Conservation (phyloP, 345 rosid genomes). For the Lepidium aucheri region DNA sequence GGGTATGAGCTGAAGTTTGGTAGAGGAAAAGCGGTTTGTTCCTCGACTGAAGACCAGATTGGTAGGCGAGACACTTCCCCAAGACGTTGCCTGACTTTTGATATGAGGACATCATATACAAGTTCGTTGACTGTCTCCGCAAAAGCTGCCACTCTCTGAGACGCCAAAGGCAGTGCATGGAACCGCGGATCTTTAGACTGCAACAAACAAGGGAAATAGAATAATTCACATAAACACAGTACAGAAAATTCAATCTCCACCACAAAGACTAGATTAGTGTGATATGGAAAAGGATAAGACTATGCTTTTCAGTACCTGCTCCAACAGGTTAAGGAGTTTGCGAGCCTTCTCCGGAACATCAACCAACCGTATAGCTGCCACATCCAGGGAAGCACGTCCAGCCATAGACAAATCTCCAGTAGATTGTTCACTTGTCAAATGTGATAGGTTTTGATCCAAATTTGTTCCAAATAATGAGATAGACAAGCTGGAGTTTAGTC, state of each 20-base stretch:
- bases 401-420: constrained; percentile 44
- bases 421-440: constrained; percentile 35
- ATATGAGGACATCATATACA: constrained; percentile 87
- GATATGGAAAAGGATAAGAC: background rate
- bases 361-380: constrained; percentile 75
- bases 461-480: constrained; percentile 62
- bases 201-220: constrained; percentile 13
- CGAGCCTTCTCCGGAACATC: constrained; percentile 83
- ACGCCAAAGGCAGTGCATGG: constrained; percentile 86
- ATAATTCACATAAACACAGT: background rate
- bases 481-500: constrained; percentile 82
- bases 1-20: constrained; percentile 97
- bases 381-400: constrained; percentile 87
- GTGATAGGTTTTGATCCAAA: constrained; percentile 65
- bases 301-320: constrained; percentile 49
- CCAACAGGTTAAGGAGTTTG: constrained; percentile 74
- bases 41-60: constrained; percentile 86
- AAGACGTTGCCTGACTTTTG: constrained; percentile 88
- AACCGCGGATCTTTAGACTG: constrained; percentile 98
- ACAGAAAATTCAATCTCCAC: background rate
- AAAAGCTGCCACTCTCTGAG: constrained; percentile 83
- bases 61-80: constrained; percentile 75
- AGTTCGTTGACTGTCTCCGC: constrained; percentile 86
- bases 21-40: constrained; percentile 67
- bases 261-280: background rate